A percentile compares a stretch with the other conserved stretches of the same genome.
Conservation (phyloP, 495 filamentous ascomycete genomes). For the Elasticomyces elasticus region DNA sequence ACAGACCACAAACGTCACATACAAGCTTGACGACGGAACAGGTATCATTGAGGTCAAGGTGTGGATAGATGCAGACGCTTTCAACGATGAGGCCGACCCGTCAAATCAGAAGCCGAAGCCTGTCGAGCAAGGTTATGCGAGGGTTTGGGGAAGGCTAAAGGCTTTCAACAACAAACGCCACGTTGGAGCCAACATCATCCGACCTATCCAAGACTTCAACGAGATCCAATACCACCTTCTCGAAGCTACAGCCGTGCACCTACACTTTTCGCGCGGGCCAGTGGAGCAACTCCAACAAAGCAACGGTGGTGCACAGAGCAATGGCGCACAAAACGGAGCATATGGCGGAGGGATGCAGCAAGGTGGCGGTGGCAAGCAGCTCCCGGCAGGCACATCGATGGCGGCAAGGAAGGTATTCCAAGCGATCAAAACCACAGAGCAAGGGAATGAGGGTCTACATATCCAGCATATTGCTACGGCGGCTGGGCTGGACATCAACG, state of each 20-base stretch:
- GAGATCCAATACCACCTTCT: constrained; percentile 84
- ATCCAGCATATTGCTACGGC: constrained; percentile 59
- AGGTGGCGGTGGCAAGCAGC: constrained; percentile 22
- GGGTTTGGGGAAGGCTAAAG: constrained; percentile 71
- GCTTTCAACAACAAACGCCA: constrained; percentile 68
- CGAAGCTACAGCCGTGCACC: constrained; percentile 76
- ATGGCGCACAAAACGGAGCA: constrained; percentile 22
- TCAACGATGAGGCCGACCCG: constrained; percentile 19
- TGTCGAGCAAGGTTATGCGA: constrained; percentile 63
- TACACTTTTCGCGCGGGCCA: constrained; percentile 74
- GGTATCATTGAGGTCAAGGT: constrained; percentile 85
- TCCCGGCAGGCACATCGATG: constrained; percentile 41
- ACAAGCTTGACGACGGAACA: constrained; percentile 91
- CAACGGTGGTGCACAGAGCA: not conserved
- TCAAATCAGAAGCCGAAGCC: constrained; percentile 39
- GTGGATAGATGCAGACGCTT: constrained; percentile 59
- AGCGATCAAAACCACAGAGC: constrained; percentile 49
- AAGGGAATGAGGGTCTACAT: constrained; percentile 72
- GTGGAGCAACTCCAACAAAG: constrained; percentile 30
- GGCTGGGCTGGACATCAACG: constrained; percentile 50
- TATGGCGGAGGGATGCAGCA: constrained; percentile 34
- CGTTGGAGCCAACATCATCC: constrained; percentile 69
- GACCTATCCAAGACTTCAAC: constrained; percentile 72
- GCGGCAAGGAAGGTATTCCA: constrained; percentile 59
- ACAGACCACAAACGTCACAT: constrained; percentile 85